Base-by-base conservation (phyloP, 2,329 filamentous ascomycete genomes). In the Penicillium verrucosum region DNA sequence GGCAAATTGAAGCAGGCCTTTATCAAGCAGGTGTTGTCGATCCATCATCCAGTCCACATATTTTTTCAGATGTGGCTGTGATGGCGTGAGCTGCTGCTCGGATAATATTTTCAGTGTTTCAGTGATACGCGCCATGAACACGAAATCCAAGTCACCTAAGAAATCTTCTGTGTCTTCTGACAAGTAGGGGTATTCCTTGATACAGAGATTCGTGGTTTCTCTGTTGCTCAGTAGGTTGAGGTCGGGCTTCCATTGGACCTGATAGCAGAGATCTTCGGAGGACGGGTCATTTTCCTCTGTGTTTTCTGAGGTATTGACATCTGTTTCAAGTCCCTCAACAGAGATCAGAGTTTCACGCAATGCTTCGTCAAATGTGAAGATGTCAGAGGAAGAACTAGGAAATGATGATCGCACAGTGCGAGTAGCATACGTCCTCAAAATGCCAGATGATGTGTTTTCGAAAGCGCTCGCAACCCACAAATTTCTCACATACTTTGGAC, bases 211-310 rank as follows among this genome's bases (percentile, higher is more conserved):
- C 5, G 10, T 40, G 7, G 38, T 16, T 38, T 49, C 23, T 18
- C 43, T 29, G 12, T 49, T 51, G 12, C 32, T 45, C 5, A 57
- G 30, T 12, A 61, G 25, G 3, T 25, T 36, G n/a, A 42, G 32
- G 3, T 61, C 59, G 2, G 59, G 57, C 27, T 61, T 57, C 57
- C 57, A 61, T n/a, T 55, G 43, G 5, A 57, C 5, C 18, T 40
- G 25, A 23, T 57, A 11, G 32, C 32, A 51, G 29, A 51, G 18
- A 16, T 40, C 25, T 30, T 37, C 45, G 5, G 46, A n/a, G 10
- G 10, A 12, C 5, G 32, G 9, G 6, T n/a, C 10, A 6, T 4
- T 38, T 38, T 40, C 21, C 16, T 12, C 23, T 18, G 34, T 40
- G 6, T 3, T 7, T 37, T n/a, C 18, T 32, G 30, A 6, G 11